Evolutionary conservation across 371 early-diverging fungal genomes (phyloP).

Genomic region (Mortierella sp.): DNA sequence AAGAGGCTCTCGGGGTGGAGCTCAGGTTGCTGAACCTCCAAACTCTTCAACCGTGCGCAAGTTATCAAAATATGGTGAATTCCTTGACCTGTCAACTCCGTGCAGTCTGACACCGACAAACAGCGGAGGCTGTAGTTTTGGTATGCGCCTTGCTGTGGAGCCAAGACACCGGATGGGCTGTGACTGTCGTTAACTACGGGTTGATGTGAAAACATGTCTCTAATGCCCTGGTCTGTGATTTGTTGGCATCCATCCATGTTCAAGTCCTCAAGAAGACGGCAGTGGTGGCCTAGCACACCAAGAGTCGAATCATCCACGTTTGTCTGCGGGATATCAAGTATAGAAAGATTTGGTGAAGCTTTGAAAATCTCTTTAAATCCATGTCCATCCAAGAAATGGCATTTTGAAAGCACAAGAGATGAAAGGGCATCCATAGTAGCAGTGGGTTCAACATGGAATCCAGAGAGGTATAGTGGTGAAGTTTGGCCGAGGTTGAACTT

Average conservation of each 20-base stretch:
- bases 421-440: slow-evolving; percentile 16
- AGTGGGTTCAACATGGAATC: slow-evolving; percentile 22
- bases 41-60: slow-evolving; percentile 29
- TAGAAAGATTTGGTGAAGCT: slow-evolving; percentile 18
- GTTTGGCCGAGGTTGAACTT: slow-evolving; percentile 38
- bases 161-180: neutral
- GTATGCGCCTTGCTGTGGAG: slow-evolving; percentile 15
- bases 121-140: slow-evolving; percentile 25
- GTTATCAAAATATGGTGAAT: slow-evolving; percentile 43
- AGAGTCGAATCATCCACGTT: slow-evolving; percentile 41
- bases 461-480: slow-evolving; percentile 34
- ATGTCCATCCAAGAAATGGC: slow-evolving; percentile 51
- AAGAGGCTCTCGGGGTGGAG: slow-evolving; percentile 49
- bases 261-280: slow-evolving; percentile 18
- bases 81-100: slow-evolving; percentile 52
- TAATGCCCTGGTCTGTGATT: slow-evolving; percentile 50
- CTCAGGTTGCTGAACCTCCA: slow-evolving; percentile 53
- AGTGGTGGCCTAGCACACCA: slow-evolving; percentile 34
- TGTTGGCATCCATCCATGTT: slow-evolving; percentile 40
- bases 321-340: slow-evolving; percentile 38
- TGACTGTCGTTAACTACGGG: neutral
- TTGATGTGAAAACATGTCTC: slow-evolving; percentile 35
- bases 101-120: slow-evolving; percentile 35
- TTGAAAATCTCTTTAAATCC: slow-evolving; percentile 52
- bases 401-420: slow-evolving; percentile 21